These are phyloP conservation scores for Aureobasidium vineae DNA, from an alignment of 2,329 filamentous ascomycete species.

Conservation along the genomic window DNA sequence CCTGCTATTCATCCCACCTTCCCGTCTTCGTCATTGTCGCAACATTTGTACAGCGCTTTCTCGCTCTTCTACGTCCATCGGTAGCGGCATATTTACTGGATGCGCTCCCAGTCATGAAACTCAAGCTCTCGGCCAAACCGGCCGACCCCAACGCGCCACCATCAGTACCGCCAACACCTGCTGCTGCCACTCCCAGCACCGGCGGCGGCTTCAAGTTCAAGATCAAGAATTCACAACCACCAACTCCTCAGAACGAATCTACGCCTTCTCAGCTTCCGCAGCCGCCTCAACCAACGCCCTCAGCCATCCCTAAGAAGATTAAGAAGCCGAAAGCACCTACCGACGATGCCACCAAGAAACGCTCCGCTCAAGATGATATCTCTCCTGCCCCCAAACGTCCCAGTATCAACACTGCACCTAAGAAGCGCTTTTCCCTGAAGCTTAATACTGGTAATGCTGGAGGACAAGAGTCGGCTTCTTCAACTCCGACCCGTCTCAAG, in stretches of 20 bases:
- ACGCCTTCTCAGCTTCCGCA: constrained; percentile 23
- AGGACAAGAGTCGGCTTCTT: not conserved
- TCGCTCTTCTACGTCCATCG: not conserved
- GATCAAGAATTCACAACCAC: constrained; percentile 39
- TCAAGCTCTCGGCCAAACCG: constrained; percentile 30
- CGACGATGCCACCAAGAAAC: constrained; percentile 40
- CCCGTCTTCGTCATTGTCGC: not conserved
- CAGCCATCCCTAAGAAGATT: constrained; percentile 28
- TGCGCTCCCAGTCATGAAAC: constrained; percentile 27
- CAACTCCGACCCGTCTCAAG: constrained; percentile 17
- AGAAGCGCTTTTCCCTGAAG: constrained; percentile 38
- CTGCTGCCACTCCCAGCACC: constrained; percentile 31
- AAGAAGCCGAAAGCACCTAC: constrained; percentile 38
- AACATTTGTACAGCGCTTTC: not conserved
- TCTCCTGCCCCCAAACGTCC: constrained; percentile 37
- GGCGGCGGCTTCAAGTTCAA: constrained; percentile 38
- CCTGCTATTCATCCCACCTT: not conserved
- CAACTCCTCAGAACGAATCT: constrained; percentile 35
- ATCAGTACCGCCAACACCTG: constrained; percentile 26
- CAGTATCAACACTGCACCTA: constrained; percentile 30
- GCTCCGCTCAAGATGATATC: constrained; percentile 38
- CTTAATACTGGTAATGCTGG: constrained; percentile 30
- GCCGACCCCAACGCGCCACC: constrained; percentile 26
- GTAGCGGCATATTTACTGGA: not conserved
- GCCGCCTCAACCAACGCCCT: constrained; percentile 25